A percentile compares a stretch with the other conserved stretches of the same genome.
Evolutionary conservation across 139 green algal species (phyloP).

Genomic region (Coelastrella sp.): DNA sequence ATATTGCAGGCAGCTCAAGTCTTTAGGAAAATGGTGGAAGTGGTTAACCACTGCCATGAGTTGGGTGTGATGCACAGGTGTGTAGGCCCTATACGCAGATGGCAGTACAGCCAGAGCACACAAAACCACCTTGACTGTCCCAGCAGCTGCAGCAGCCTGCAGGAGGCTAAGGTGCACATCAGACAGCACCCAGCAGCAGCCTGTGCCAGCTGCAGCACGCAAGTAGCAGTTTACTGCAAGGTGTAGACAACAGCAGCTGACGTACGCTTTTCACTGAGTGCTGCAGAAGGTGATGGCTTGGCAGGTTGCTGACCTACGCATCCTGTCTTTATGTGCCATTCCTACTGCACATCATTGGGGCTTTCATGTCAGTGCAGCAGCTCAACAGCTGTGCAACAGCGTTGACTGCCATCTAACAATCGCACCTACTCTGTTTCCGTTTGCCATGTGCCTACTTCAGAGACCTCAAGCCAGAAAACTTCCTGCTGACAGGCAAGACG

Average conservation of each 20-base stretch:
- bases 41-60: conserved; percentile 95
- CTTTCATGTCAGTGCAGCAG: background rate
- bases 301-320: too few relatives aligned
- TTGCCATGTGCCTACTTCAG: background rate
- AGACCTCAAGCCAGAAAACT: conserved; percentile 91
- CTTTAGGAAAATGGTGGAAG: conserved; percentile 93
- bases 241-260: too few relatives aligned
- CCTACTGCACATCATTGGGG: background rate
- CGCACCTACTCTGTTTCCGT: background rate
- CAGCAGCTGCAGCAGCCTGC: background rate
- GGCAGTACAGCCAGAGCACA: background rate
- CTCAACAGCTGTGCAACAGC: background rate
- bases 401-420: background rate
- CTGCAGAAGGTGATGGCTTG: too few relatives aligned
- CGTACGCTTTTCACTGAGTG: too few relatives aligned
- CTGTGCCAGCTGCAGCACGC: too few relatives aligned
- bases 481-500: conserved; percentile 84
- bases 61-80: conserved; percentile 91
- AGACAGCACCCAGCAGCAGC: background rate
- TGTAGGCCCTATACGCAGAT: background rate
- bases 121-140: too few relatives aligned
- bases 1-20: conserved; percentile 71
- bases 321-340: background rate
- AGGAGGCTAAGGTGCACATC: background rate
- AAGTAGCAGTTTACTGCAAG: too few relatives aligned